Evolutionary conservation across 1,284 basidiomycete species (phyloP).

Genomic region (Ceratobasidium sp.): DNA sequence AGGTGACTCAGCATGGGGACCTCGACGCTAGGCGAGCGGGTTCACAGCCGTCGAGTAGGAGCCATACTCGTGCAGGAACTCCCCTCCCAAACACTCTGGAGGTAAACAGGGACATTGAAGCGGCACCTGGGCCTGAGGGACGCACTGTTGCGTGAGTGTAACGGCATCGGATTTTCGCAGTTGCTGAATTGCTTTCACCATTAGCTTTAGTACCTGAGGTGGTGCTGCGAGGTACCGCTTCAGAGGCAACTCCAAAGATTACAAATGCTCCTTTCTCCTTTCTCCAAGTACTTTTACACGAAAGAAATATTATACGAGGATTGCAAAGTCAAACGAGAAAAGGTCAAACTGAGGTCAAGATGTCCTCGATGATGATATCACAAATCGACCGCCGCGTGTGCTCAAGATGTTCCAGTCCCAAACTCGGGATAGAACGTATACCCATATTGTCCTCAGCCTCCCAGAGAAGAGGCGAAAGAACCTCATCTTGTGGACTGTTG

Average conservation of each 20-base stretch:
- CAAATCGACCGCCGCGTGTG: slow-evolving; percentile 33
- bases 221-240: no score
- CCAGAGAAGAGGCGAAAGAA: slow-evolving; percentile 23
- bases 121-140: not conserved
- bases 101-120: not conserved
- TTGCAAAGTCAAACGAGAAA: not conserved
- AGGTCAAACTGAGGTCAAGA: slow-evolving; percentile 18
- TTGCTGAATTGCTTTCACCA: not conserved
- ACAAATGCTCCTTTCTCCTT: no score
- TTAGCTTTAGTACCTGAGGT: not conserved
- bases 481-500: slow-evolving; percentile 23
- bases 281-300: no score
- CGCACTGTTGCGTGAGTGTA: slow-evolving; percentile 6
- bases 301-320: not conserved
- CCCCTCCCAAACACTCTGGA: not conserved
- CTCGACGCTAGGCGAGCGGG: not conserved
- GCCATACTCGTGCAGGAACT: not conserved
- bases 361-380: slow-evolving; percentile 33
- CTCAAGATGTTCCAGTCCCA: slow-evolving; percentile 17
- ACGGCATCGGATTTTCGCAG: no score
- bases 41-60: not conserved
- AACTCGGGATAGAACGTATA: slow-evolving; percentile 15
- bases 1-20: not conserved
- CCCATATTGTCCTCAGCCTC: slow-evolving; percentile 23
- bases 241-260: no score